A percentile compares a stretch with the other conserved stretches of the same genome.
Evolutionary conservation across 441 rosid genomes (phyloP).

Genomic region (Corymbia citriodora): DNA sequence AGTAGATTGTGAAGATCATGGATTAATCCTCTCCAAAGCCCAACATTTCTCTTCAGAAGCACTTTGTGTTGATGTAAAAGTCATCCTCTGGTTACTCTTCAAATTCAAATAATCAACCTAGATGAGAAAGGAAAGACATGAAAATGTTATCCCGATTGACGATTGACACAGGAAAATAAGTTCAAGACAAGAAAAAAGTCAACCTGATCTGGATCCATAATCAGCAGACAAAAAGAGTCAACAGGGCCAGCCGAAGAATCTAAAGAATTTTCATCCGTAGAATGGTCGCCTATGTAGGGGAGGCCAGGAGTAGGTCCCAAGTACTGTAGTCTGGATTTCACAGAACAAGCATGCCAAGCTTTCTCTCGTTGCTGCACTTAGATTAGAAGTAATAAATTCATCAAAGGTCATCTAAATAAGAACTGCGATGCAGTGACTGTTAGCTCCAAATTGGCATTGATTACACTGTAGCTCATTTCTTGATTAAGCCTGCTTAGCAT

Average conservation of each 20-base stretch:
- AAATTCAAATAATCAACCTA: constrained; percentile 89
- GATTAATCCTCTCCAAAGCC: constrained; percentile 59
- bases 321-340: constrained; percentile 58
- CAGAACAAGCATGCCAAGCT: constrained; percentile 70
- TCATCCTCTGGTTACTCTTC: constrained; percentile 66
- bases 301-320: constrained; percentile 58
- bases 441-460: neutral
- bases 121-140: neutral
- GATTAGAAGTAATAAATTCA: neutral
- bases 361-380: constrained; percentile 64
- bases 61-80: constrained; percentile 31
- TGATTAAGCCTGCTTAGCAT: neutral
- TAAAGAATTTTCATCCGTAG: constrained; percentile 21
- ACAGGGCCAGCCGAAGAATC: constrained; percentile 71
- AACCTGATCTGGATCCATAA: constrained; percentile 85
- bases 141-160: neutral
- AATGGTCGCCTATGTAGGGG: constrained; percentile 42
- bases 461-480: neutral
- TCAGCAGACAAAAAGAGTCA: constrained; percentile 51
- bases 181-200: neutral
- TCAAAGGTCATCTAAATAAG: neutral
- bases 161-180: neutral
- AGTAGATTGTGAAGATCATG: constrained; percentile 12
- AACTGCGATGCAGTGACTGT: neutral
- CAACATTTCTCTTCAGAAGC: constrained; percentile 43